phyloP scores from a whole-genome alignment of 2,329 filamentous ascomycete genomes.

The Trichoderma simmonsii region DNA sequence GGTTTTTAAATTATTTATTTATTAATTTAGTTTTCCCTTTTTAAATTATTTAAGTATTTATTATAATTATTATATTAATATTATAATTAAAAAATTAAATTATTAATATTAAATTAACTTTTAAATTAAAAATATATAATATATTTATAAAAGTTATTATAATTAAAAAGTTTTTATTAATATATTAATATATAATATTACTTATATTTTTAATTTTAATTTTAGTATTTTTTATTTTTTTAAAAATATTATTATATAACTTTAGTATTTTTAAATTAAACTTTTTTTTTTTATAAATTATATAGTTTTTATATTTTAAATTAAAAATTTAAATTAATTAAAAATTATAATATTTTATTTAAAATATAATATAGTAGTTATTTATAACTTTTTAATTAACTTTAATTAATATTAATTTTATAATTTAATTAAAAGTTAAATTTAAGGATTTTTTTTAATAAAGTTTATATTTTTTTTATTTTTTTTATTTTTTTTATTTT shows the following conservation, averaged over 20 bases:
- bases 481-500: not conserved
- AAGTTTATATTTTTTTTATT: not conserved
- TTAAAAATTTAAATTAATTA: not conserved
- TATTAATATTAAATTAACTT: too few relatives aligned
- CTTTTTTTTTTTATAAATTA: not conserved
- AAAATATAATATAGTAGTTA: not conserved
- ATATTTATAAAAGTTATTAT: too few relatives aligned
- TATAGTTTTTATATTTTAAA: not conserved
- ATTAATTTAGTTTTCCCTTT: too few relatives aligned
- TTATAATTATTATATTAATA: too few relatives aligned
- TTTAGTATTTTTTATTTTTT: constrained; percentile 28
- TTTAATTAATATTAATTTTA: not conserved
- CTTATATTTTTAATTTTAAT: too few relatives aligned
- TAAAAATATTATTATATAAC: not conserved
- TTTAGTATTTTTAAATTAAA: not conserved
- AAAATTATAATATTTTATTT: not conserved
- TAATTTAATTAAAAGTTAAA: not conserved
- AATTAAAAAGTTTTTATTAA: too few relatives aligned
- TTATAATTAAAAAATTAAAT: too few relatives aligned
- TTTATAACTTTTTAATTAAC: not conserved
- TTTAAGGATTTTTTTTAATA: not conserved
- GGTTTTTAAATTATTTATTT: too few relatives aligned
- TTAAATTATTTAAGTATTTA: too few relatives aligned
- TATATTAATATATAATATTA: too few relatives aligned
- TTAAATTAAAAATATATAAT: too few relatives aligned